Base-by-base conservation (phyloP, 805 yeast genomes). In the Tetrapisispora namnaoensis region DNA sequence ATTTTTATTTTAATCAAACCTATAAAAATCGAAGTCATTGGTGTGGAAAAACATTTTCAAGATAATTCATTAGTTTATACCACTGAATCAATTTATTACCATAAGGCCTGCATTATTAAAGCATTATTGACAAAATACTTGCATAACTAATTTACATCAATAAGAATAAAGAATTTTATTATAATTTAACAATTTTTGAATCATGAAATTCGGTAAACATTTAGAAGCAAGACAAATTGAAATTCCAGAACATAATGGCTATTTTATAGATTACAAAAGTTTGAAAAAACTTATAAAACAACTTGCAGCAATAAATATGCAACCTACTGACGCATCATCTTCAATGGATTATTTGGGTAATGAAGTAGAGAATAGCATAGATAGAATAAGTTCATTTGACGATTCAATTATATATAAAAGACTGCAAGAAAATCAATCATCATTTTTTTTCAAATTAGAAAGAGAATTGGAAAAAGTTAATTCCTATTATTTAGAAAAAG, bases 381-480 rank as follows among this genome's bases (percentile, higher is more conserved):
- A 30, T 20, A 16, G 44, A 30, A 42, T 28, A 4, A 20, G 20
- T 20, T 42, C 37, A 3, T 30, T 42, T 32, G 65, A 72, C 64
- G 57, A 62, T 47, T 45, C 60, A 32, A 38, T 69, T 60, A 51
- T 74, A 16, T 78, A 78, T 54, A 70, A 73, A 49, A 69, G 80
- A 2, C 70, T 93, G 41, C 91, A 89, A 60, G 96, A 88, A 55
- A 89, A 88, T 68, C 90, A 88, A 67, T 90, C 96, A 4, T 81
- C 93, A 1, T 85, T 85, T 60, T 80, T 80, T 65, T 93, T 93
- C 71, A 78, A 86, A 57, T 74, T 93, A 34, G 99, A 93, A 63
- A 79, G 99, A 60, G 99, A 93, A 63, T 74, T 93, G 56, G 99
- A 93, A 60, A 93, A 91, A 63, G 97, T 93, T 49, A 91, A 95